Evolutionary conservation across 345 rosid species (phyloP).

Genomic region (Boechera retrofracta): DNA sequence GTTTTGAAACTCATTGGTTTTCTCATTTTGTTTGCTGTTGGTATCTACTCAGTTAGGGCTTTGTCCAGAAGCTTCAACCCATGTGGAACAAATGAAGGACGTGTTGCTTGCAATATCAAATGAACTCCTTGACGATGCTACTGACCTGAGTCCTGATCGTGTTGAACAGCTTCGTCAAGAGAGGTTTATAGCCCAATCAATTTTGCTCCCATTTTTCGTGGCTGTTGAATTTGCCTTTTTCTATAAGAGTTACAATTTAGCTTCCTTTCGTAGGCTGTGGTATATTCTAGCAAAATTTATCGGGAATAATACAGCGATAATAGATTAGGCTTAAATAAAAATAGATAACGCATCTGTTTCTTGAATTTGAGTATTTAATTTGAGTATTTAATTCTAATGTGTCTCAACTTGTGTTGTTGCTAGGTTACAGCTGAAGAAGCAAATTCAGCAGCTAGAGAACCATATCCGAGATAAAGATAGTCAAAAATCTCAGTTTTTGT

Average conservation of each 20-base stretch:
- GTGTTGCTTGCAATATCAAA: slow-evolving; percentile 79
- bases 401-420: slow-evolving; percentile 38
- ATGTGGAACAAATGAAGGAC: slow-evolving; percentile 90
- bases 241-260: background rate
- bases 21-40: slow-evolving; percentile 41
- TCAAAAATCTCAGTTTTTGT: slow-evolving; percentile 61
- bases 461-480: slow-evolving; percentile 65
- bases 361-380: background rate
- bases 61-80: slow-evolving; percentile 77
- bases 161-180: slow-evolving; percentile 84
- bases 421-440: slow-evolving; percentile 81
- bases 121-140: slow-evolving; percentile 84
- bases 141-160: slow-evolving; percentile 61
- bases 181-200: slow-evolving; percentile 56
- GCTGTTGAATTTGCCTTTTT: slow-evolving; percentile 11
- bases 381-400: slow-evolving; percentile 16
- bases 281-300: slow-evolving; percentile 12
- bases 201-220: slow-evolving; percentile 13
- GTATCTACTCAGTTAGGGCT: slow-evolving; percentile 72
- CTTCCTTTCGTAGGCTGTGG: slow-evolving; percentile 21
- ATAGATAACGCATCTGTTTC: slow-evolving; percentile 17
- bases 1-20: slow-evolving; percentile 35
- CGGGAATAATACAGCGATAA: slow-evolving; percentile 22
- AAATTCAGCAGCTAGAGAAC: slow-evolving; percentile 78
- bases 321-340: slow-evolving; percentile 6